Percentiles rank a stretch among this genome's conserved stretches.
Conservation (phyloP, 208 protist species). For the Acanthamoeba triangularis region DNA sequence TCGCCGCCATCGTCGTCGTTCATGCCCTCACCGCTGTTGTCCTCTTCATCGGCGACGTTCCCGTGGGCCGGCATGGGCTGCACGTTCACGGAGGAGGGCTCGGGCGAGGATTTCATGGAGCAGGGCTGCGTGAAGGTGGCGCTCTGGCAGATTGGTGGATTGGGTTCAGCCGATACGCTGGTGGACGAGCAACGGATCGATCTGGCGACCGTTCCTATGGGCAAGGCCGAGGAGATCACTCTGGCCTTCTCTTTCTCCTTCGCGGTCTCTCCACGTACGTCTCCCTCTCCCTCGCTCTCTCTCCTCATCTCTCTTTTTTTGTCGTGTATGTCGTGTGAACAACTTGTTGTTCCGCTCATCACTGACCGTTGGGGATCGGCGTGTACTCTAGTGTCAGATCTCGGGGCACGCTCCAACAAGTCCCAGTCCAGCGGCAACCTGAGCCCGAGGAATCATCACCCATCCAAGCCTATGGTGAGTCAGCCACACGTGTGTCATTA, state of each 20-base stretch:
- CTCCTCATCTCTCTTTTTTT: too few relatives aligned
- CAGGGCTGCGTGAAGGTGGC: background rate
- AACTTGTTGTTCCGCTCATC: too few relatives aligned
- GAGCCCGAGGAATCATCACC: too few relatives aligned
- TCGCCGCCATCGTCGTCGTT: background rate
- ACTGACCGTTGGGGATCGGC: too few relatives aligned
- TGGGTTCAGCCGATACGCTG: background rate
- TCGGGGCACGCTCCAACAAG: too few relatives aligned
- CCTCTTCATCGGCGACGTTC: background rate
- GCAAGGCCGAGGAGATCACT: background rate
- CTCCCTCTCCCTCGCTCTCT: too few relatives aligned
- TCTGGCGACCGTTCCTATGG: background rate
- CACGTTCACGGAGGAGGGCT: conserved; percentile 71
- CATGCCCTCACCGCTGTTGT: background rate
- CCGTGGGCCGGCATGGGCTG: conserved; percentile 3
- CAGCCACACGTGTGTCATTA: too few relatives aligned
- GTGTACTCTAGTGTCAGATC: too few relatives aligned
- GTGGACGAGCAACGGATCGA: conserved; percentile 8
- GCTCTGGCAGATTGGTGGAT: conserved; percentile 3
- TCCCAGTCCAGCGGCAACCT: too few relatives aligned
- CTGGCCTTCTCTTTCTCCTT: background rate
- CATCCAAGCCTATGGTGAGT: too few relatives aligned
- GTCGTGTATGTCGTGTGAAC: too few relatives aligned
- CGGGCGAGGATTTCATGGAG: background rate
- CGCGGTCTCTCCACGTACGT: background rate